phyloP scores from a whole-genome alignment of 1,284 basidiomycete genomes.

The Microbotryum silenes-acaulis region DNA sequence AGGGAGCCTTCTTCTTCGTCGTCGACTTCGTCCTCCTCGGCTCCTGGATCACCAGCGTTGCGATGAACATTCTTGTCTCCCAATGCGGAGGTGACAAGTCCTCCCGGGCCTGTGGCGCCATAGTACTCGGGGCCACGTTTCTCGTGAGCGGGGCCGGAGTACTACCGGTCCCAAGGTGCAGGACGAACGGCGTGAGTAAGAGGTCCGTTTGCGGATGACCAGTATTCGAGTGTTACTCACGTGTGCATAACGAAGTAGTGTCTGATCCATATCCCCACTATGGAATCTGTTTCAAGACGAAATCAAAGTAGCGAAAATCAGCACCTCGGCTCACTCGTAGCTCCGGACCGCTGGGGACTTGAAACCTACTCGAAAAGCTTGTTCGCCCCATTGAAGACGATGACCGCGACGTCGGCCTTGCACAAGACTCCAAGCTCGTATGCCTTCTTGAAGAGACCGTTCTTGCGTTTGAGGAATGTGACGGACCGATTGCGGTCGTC shows the following conservation, averaged over 20 bases:
- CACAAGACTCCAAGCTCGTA: constrained; percentile 76
- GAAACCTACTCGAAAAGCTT: constrained; percentile 49
- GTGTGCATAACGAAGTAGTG: constrained; percentile 49
- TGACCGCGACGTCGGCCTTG: constrained; percentile 60
- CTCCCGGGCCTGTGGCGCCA: constrained; percentile 13
- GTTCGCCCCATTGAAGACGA: constrained; percentile 56
- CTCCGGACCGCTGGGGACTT: background rate
- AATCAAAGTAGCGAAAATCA: background rate
- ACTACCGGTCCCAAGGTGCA: constrained; percentile 39
- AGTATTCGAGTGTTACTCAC: constrained; percentile 39
- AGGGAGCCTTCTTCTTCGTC: constrained; percentile 44
- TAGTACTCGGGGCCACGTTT: constrained; percentile 28
- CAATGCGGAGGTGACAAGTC: constrained; percentile 3
- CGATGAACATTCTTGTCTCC: constrained; percentile 19
- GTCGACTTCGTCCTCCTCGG: constrained; percentile 42
- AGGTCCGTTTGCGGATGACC: background rate
- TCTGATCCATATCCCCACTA: constrained; percentile 48
- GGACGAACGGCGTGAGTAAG: constrained; percentile 13
- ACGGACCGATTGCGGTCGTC: constrained; percentile 85
- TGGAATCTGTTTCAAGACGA: constrained; percentile 41
- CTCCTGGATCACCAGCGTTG: constrained; percentile 46
- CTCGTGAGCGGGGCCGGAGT: constrained; percentile 42
- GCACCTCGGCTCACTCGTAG: background rate
- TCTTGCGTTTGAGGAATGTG: constrained; percentile 86
- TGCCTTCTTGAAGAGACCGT: constrained; percentile 82